phyloP scores from a whole-genome alignment of 768 basidiomycete genomes.

The Saitozyma sp. region DNA sequence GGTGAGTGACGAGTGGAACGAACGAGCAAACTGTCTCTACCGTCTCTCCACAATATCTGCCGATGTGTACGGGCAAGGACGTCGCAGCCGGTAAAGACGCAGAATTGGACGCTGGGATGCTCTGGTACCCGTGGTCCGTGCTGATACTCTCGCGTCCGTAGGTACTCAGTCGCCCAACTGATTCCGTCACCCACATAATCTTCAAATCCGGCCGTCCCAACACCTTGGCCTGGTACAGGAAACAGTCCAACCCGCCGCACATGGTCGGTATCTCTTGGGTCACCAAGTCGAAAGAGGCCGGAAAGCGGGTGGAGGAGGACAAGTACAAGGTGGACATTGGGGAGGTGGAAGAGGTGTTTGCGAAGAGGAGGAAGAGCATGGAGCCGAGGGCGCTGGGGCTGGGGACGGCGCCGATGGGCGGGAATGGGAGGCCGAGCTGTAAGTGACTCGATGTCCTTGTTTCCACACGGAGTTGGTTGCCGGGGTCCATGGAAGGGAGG shows the following conservation, averaged over 20 bases:
- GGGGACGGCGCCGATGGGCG: not conserved
- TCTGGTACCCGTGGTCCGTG: not conserved
- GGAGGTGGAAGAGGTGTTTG: slow-evolving; percentile 46
- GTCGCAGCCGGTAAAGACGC: too few species aligned
- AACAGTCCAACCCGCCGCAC: slow-evolving; percentile 34
- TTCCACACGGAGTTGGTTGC: slow-evolving; percentile 25
- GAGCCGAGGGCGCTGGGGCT: too few species aligned
- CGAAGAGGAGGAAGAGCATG: slow-evolving; percentile 35
- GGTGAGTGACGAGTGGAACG: slow-evolving; percentile 28
- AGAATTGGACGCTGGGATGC: too few species aligned
- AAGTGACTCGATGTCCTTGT: not conserved
- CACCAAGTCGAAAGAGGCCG: slow-evolving; percentile 46
- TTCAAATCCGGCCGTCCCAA: slow-evolving; percentile 51
- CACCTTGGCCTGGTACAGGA: slow-evolving; percentile 49
- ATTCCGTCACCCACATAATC: slow-evolving; percentile 51
- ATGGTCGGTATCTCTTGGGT: slow-evolving; percentile 54
- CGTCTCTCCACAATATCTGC: too few species aligned
- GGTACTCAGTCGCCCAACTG: slow-evolving; percentile 48
- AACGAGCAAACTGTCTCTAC: too few species aligned
- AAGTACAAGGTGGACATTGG: slow-evolving; percentile 35
- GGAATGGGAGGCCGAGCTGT: not conserved
- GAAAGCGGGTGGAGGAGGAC: slow-evolving; percentile 39
- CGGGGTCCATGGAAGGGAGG: not conserved
- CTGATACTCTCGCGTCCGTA: slow-evolving; percentile 11
- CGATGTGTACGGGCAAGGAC: too few species aligned